Percentiles rank a stretch among this genome's conserved stretches.
Conservation (phyloP, 1,139 yeast species). For the Geotrichum australiense region DNA sequence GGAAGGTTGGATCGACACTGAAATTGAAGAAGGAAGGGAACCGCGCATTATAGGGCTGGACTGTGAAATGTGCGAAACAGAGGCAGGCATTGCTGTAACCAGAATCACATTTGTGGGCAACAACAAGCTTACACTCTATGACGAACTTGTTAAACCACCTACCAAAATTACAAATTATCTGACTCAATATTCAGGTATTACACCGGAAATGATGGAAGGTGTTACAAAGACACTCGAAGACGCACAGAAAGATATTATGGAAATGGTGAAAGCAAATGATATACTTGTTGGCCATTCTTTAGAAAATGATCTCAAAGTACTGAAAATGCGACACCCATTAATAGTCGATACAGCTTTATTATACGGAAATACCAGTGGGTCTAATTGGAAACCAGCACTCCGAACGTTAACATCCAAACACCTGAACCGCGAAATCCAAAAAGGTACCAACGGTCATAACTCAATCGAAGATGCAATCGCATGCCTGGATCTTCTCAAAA, state of each 20-base stretch:
- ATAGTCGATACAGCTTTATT: constrained; percentile 82
- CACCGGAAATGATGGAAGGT: constrained; percentile 52
- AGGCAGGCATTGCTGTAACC: constrained; percentile 58
- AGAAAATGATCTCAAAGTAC: constrained; percentile 81
- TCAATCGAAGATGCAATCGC: constrained; percentile 81
- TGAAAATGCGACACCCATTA: constrained; percentile 63
- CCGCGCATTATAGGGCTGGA: constrained; percentile 77
- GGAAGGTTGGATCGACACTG: constrained; percentile 55
- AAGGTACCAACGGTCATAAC: constrained; percentile 62
- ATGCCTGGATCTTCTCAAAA: constrained; percentile 67
- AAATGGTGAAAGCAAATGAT: constrained; percentile 54
- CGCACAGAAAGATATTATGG: constrained; percentile 51
- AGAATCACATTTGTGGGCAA: constrained; percentile 70
- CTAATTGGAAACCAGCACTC: constrained; percentile 71
- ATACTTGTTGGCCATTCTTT: constrained; percentile 87
- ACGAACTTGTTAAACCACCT: constrained; percentile 69
- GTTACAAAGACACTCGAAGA: constrained; percentile 63
- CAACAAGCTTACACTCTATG: constrained; percentile 53
- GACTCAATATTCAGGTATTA: constrained; percentile 82
- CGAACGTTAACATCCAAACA: constrained; percentile 55
- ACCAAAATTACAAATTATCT: constrained; percentile 70
- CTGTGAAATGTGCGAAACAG: constrained; percentile 84
- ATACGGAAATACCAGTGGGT: constrained; percentile 62
- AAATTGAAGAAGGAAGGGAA: constrained; percentile 42
- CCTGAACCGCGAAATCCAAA: constrained; percentile 58